Base-by-base conservation (phyloP, 768 basidiomycete genomes). In the Porpolomopsis calyptriformis region DNA sequence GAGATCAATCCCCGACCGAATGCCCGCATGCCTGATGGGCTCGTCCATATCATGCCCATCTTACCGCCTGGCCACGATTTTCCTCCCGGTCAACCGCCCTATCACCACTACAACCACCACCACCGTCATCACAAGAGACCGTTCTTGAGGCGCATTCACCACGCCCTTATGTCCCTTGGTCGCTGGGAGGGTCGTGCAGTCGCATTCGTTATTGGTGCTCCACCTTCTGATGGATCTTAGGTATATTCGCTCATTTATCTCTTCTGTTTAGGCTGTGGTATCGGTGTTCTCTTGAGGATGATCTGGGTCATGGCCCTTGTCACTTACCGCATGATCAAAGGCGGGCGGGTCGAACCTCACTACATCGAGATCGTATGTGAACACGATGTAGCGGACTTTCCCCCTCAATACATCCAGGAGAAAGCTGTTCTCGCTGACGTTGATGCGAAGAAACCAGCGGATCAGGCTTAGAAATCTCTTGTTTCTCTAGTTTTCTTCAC, bases 151-250 rank as follows among this genome's bases (percentile, higher is more conserved):
- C 78, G 87, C 38, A 64, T 89, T 50, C 76, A 80, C 55, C 64
- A 63, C 45, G 81, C 85, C 2, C 62, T 89, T 45, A 77, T 77
- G 67, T 61, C 74, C 6, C 75, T 90, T 12, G 83, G 85, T 10
- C 77, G 77, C 16, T 89, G 87, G 85, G 87, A 90, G 62, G 85
- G 85, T 42, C 72, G 85, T 41, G 78, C 79, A 8, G 80, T 90
- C 12, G 80, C 88, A 3, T 90, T 90, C 49, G 86, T 90, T 47
- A 72, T 90, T 14, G 87, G 86, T 77, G 42, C 54, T 76, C 69
- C 27, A 39, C 23, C 18, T 16, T 36, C 23, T 44, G n/a, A 33
- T 40, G 37, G 35, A 22, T 38, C 42, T 26, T 38, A 8, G 4
- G 16, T 14, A 2, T 22, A 3, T 5, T 27, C 37, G 12, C 14